phyloP scores from a whole-genome alignment of 2,329 filamentous ascomycete species.

The Metarhizium album region DNA sequence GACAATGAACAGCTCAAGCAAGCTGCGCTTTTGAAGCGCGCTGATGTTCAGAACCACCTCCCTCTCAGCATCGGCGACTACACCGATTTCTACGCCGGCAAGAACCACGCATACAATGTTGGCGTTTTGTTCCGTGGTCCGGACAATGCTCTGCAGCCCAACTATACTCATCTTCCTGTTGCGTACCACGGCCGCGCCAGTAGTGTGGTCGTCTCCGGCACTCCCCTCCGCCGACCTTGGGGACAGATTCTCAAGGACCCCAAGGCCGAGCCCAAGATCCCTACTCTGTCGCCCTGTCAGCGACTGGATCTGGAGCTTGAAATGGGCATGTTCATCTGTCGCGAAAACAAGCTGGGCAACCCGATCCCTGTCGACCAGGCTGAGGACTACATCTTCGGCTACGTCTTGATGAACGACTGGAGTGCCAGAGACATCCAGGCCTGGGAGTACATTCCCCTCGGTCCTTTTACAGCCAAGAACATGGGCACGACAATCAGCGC shows the following conservation, averaged over 20 bases:
- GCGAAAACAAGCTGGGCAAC: slow-evolving; percentile 53
- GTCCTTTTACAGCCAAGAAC: slow-evolving; percentile 52
- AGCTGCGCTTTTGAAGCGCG: slow-evolving; percentile 16
- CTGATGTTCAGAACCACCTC: slow-evolving; percentile 53
- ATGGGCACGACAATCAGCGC: slow-evolving; percentile 50
- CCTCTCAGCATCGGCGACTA: slow-evolving; percentile 74
- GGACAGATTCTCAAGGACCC: slow-evolving; percentile 54
- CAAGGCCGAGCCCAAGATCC: slow-evolving; percentile 41
- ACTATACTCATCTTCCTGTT: slow-evolving; percentile 71
- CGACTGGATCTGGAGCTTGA: slow-evolving; percentile 69
- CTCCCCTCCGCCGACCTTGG: slow-evolving; percentile 58
- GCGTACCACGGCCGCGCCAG: slow-evolving; percentile 73
- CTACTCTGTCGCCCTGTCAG: slow-evolving; percentile 47
- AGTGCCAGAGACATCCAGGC: slow-evolving; percentile 50
- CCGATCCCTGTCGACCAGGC: slow-evolving; percentile 57
- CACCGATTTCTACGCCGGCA: slow-evolving; percentile 74
- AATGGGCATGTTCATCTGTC: slow-evolving; percentile 63
- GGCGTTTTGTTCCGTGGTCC: slow-evolving; percentile 65
- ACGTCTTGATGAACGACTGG: slow-evolving; percentile 57
- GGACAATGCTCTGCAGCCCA: slow-evolving; percentile 65
- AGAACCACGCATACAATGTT: slow-evolving; percentile 63
- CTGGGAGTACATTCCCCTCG: slow-evolving; percentile 50
- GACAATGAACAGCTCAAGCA: slow-evolving; percentile 24
- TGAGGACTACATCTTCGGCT: slow-evolving; percentile 60
- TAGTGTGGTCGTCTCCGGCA: slow-evolving; percentile 64